Base-by-base conservation (phyloP, 306 rosid species). In the Fragaria ananassa region DNA sequence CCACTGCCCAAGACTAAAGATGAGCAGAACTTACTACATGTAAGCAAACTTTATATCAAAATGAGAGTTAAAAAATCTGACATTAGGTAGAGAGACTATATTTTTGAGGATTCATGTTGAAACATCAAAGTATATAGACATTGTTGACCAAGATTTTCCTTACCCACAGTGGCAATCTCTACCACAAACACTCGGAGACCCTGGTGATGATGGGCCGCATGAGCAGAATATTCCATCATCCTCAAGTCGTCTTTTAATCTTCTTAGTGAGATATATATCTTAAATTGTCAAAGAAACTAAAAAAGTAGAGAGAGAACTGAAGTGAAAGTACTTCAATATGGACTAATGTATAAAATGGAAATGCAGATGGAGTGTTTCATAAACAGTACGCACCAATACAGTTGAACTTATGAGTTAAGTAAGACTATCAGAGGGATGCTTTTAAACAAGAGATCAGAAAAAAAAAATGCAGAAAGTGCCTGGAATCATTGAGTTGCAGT, bases 201-300 rank as follows among this genome's bases (percentile, higher is more conserved):
- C 96, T 56, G 85, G 61, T 49, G 92, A 81, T 49, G 93, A 83
- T 35, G 84, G 65, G 67, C 81, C 64, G 61, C 97, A 94, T 63
- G 93, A 86, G 79, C 98, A 94, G 86, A 94, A 94, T 86, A 94
- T 94, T 68, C 97, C 98, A 86, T 94, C 96, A 76, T 93, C 98
- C 74, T 87, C 96, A 19, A 86, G 82, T 78, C 90, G 88, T 79
- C 85, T 90, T 87, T 94, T 94, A 72, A 86, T 74, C 87, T 72
- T 94, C 91, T 94, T 91, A 0, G 87, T 80, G 80, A 89, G 84
- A 87, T 94, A 89, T 86, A 92, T 83, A 84, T 94, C 98, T 94
- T 74, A 77, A 86, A 80, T 80, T 62, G 83, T 90, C 83, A 87
- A 83, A 39, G 68, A 61, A 74, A 68, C 27, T 51, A 61, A 54